These are phyloP conservation scores for Hippophae rhamnoides DNA, from an alignment of 306 rosid genomes.

Conservation along the genomic window DNA sequence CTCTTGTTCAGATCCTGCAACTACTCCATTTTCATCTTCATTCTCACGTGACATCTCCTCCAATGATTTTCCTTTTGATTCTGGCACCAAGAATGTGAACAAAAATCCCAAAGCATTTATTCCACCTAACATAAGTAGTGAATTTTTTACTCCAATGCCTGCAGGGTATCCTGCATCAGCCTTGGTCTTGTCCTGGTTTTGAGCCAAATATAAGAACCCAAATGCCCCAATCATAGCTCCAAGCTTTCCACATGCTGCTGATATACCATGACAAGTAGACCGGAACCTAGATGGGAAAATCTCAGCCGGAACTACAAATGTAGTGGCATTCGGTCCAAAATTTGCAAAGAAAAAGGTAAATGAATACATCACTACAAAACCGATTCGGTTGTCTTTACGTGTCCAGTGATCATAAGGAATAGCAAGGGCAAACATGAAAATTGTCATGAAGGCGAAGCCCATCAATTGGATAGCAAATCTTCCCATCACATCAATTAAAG, in stretches of 20 bases:
- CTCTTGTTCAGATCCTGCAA: too few species aligned
- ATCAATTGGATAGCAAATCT: slow-evolving; percentile 7
- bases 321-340: slow-evolving; percentile 9
- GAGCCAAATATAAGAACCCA: too few species aligned
- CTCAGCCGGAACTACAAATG: slow-evolving; percentile 2
- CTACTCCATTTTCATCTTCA: not conserved
- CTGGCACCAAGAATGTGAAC: not conserved
- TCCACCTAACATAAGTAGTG: not conserved
- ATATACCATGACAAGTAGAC: too few species aligned
- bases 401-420: slow-evolving; percentile 7
- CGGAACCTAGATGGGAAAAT: not conserved
- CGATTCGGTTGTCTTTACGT: not conserved
- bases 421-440: slow-evolving; percentile 5
- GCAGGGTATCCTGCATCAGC: not conserved
- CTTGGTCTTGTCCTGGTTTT: too few species aligned
- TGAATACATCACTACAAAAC: not conserved
- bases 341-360: slow-evolving; percentile 7
- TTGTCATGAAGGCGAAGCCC: slow-evolving; percentile 10
- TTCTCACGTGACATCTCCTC: not conserved
- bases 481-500: not conserved
- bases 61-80: not conserved
- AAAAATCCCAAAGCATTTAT: not conserved
- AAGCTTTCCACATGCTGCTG: too few species aligned
- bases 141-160: not conserved
- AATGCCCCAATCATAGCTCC: too few species aligned